These are phyloP conservation scores for Cladosporium sp. DNA, from an alignment of 2,329 filamentous ascomycete genomes.

Conservation along the genomic window DNA sequence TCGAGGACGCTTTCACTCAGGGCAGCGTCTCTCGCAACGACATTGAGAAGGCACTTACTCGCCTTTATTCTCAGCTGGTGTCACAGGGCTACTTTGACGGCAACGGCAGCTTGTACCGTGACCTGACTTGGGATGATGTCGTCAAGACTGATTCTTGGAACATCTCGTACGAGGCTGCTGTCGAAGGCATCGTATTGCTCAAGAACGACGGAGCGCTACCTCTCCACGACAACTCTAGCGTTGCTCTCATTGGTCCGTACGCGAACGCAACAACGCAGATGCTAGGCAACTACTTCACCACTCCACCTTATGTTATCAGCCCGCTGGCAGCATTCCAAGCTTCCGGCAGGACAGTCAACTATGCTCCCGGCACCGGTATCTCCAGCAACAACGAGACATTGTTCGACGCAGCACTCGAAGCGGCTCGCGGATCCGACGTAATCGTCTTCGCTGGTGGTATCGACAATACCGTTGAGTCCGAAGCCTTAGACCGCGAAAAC, in stretches of 20 bases:
- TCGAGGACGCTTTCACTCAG: constrained; percentile 43
- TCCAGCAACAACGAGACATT: constrained; percentile 21
- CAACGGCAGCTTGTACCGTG: constrained; percentile 45
- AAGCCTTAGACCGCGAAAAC: constrained; percentile 42
- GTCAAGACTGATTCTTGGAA: constrained; percentile 53
- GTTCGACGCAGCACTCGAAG: constrained; percentile 23
- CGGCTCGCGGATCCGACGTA: constrained; percentile 25
- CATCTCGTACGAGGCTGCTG: constrained; percentile 46
- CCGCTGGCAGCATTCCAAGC: constrained; percentile 25
- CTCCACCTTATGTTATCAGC: constrained; percentile 25
- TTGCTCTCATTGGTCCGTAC: constrained; percentile 59
- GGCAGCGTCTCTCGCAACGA: constrained; percentile 46
- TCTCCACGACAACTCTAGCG: constrained; percentile 33
- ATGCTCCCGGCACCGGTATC: constrained; percentile 24
- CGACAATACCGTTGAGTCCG: constrained; percentile 45
- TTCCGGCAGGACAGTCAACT: constrained; percentile 19
- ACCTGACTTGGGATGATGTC: constrained; percentile 57
- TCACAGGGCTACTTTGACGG: constrained; percentile 58
- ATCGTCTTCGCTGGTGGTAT: constrained; percentile 29
- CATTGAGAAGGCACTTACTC: constrained; percentile 50
- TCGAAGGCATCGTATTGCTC: constrained; percentile 47
- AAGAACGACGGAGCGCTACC: constrained; percentile 53
- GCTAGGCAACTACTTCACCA: constrained; percentile 54
- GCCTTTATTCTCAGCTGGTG: constrained; percentile 55
- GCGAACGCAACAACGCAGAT: constrained; percentile 56